A percentile compares a stretch with the other conserved stretches of the same genome.
phyloP scores from a whole-genome alignment of 805 yeast genomes.

The Pichia occidentalis region DNA sequence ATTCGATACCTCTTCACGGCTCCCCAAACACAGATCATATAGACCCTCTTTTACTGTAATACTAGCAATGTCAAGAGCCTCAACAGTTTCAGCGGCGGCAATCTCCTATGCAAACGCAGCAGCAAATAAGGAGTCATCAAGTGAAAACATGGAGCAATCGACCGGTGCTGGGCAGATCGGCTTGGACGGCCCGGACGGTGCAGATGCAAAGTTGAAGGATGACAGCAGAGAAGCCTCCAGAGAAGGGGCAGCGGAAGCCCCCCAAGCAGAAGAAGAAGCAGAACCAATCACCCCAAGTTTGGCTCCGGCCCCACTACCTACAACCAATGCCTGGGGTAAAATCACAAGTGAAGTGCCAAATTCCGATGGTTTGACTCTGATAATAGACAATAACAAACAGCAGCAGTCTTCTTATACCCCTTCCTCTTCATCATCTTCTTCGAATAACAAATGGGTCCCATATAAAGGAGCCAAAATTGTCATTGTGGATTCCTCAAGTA shows the following conservation, averaged over 20 bases:
- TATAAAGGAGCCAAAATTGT: constrained; percentile 48
- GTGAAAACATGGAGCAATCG: too few relatives aligned
- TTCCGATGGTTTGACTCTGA: constrained; percentile 16
- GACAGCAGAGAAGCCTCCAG: neutral
- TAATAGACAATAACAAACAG: constrained; percentile 14
- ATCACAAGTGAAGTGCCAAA: constrained; percentile 21
- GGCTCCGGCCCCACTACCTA: constrained; percentile 62
- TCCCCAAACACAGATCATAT: neutral
- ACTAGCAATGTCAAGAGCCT: too few relatives aligned
- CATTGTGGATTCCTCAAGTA: constrained; percentile 20
- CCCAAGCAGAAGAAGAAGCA: constrained; percentile 8
- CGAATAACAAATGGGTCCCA: constrained; percentile 71
- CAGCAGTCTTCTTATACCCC: constrained; percentile 6
- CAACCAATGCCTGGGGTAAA: constrained; percentile 55
- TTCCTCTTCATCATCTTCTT: constrained; percentile 25
- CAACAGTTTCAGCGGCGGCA: too few relatives aligned
- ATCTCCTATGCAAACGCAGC: constrained; percentile 32
- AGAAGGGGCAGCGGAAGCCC: neutral
- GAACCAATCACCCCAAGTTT: constrained; percentile 14
- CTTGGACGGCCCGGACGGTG: too few relatives aligned
- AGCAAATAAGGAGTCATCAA: too few relatives aligned
- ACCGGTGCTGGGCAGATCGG: too few relatives aligned
- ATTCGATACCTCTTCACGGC: too few relatives aligned
- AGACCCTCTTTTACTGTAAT: too few relatives aligned
- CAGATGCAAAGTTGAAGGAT: neutral